Evolutionary conservation across 2,329 filamentous ascomycete genomes (phyloP).

Genomic region (Chaetomium globosum): DNA sequence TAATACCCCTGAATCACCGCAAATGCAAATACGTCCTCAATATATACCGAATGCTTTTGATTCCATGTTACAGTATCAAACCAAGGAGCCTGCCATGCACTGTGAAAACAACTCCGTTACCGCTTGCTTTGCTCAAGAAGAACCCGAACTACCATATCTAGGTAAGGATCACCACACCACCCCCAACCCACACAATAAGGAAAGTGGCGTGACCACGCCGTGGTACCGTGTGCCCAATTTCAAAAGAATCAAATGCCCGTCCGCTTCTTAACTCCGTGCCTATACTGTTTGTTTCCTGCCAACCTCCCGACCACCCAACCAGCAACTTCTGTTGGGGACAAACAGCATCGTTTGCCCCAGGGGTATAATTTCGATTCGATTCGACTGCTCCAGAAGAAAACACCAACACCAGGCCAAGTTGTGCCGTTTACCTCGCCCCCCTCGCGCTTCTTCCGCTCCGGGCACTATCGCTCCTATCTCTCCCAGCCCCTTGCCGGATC

Average conservation of each 20-base stretch:
- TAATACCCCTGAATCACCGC: background rate
- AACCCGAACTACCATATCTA: slow-evolving; percentile 1
- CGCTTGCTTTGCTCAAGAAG: background rate
- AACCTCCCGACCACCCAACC: background rate
- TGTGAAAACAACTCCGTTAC: slow-evolving; percentile 7
- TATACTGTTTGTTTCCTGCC: background rate
- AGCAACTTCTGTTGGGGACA: background rate
- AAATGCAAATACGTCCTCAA: background rate
- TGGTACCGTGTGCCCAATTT: slow-evolving; percentile 16
- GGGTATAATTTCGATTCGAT: slow-evolving; percentile 14
- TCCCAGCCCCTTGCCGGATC: slow-evolving; percentile 57
- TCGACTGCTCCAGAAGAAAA: background rate
- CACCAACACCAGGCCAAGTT: background rate
- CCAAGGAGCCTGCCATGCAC: background rate
- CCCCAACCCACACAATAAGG: background rate
- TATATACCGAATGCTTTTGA: background rate
- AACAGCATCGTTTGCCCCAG: background rate
- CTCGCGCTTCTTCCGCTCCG: slow-evolving; percentile 26
- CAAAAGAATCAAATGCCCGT: background rate
- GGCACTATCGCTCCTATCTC: slow-evolving; percentile 50
- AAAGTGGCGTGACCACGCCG: background rate
- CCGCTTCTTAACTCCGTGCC: background rate
- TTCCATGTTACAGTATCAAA: slow-evolving; percentile 4
- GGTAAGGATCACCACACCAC: background rate
- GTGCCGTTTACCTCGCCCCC: slow-evolving; percentile 23